Conservation (phyloP, 139 green algal species). For the Spirogloea muscicola region DNA sequence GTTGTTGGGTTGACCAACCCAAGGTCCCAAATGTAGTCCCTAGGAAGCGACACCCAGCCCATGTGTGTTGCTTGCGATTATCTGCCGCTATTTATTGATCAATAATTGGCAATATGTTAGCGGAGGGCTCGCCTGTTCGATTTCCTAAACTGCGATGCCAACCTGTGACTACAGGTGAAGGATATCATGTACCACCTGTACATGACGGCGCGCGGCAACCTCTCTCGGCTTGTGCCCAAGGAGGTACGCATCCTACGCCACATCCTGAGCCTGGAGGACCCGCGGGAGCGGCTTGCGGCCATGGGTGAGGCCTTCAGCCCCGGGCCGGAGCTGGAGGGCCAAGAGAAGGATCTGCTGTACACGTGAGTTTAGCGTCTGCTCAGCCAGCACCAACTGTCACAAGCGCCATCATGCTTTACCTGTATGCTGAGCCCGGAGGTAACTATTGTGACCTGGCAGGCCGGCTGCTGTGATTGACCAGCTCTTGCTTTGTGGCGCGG, state of each 20-base stretch:
- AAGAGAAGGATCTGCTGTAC: constrained; percentile 30
- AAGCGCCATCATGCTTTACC: background rate
- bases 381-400: background rate
- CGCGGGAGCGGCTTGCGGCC: constrained; percentile 48
- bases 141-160: background rate
- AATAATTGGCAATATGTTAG: no score
- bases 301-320: constrained; percentile 67
- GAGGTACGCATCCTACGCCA: constrained; percentile 84
- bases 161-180: constrained; percentile 42
- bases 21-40: no score
- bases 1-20: no score
- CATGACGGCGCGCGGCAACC: constrained; percentile 29
- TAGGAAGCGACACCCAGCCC: no score
- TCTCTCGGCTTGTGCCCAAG: constrained; percentile 58
- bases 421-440: background rate
- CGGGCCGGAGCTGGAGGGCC: constrained; percentile 23
- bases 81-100: no score
- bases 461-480: no score
- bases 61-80: no score
- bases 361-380: constrained; percentile 16
- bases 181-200: constrained; percentile 60
- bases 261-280: constrained; percentile 57
- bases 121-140: background rate
- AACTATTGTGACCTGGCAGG: constrained; percentile 4
- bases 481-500: no score